A percentile compares a stretch with the other conserved stretches of the same genome.
Conservation (phyloP, 179 eudicot species). For the Kewa caespitosa region DNA sequence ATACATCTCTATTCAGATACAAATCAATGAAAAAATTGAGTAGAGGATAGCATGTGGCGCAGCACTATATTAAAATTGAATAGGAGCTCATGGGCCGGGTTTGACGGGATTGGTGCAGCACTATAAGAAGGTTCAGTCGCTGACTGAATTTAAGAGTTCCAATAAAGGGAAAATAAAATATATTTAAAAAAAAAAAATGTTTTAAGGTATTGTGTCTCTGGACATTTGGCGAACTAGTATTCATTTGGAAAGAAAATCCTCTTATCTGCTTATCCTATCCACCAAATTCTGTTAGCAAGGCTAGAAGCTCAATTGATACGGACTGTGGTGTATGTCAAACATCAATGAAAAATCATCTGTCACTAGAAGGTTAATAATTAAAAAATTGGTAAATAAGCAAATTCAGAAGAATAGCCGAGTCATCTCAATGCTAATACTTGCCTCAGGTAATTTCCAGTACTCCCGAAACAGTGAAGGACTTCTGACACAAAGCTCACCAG, state of each 20-base stretch:
- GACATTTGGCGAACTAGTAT: not conserved
- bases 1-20: too few relatives aligned
- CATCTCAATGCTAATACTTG: conserved; percentile 20
- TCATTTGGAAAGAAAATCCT: not conserved
- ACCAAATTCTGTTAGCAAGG: not conserved
- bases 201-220: too few relatives aligned
- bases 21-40: too few relatives aligned
- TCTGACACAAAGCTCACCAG: conserved; percentile 89
- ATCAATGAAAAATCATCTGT: not conserved
- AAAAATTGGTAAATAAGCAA: not conserved
- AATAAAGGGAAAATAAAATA: too few relatives aligned
- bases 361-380: not conserved
- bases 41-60: too few relatives aligned
- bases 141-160: too few relatives aligned
- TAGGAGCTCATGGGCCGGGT: too few relatives aligned
- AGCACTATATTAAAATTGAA: too few relatives aligned
- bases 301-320: not conserved
- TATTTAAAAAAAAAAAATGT: too few relatives aligned
- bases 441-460: conserved; percentile 97
- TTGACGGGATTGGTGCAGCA: too few relatives aligned
- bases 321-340: not conserved
- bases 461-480: conserved; percentile 93
- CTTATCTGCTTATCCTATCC: not conserved
- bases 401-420: not conserved
- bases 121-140: too few relatives aligned